A percentile compares a stretch with the other conserved stretches of the same genome.
phyloP scores from a whole-genome alignment of 208 protist species.

The Trypanosoma brucei region DNA sequence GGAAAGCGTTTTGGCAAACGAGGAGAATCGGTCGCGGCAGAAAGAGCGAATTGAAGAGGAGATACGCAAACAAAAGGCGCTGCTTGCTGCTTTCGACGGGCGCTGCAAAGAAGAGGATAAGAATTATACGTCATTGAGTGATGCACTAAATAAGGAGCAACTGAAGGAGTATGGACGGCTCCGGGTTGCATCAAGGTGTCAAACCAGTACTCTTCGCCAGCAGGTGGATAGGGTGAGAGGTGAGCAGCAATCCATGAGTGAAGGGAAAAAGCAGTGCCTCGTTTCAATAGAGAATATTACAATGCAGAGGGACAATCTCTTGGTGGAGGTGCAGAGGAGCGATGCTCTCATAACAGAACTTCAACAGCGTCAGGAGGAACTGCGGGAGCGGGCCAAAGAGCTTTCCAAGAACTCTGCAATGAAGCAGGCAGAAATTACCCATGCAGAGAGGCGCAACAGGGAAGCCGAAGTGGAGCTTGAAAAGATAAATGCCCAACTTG shows the following conservation, averaged over 20 bases:
- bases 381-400: conserved; percentile 29
- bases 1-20: conserved; percentile 39
- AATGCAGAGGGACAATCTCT: conserved; percentile 46
- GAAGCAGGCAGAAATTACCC: conserved; percentile 29
- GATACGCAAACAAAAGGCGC: conserved; percentile 53
- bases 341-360: conserved; percentile 42
- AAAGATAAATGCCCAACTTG: conserved; percentile 85
- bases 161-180: conserved; percentile 74
- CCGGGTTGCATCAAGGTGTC: conserved; percentile 77
- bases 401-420: conserved; percentile 40
- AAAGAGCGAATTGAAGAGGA: conserved; percentile 57
- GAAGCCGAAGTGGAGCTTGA: conserved; percentile 78
- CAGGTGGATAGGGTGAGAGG: conserved; percentile 63
- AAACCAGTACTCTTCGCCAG: conserved; percentile 74
- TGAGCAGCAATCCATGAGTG: conserved; percentile 51
- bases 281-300: conserved; percentile 41
- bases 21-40: conserved; percentile 50
- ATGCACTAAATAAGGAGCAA: conserved; percentile 43
- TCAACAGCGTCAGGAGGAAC: conserved; percentile 44
- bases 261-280: conserved; percentile 64
- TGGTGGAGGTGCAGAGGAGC: conserved; percentile 32
- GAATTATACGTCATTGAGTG: conserved; percentile 30
- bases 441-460: conserved; percentile 51
- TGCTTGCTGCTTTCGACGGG: conserved; percentile 60
- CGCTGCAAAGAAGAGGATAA: conserved; percentile 51